phyloP scores from a whole-genome alignment of 768 basidiomycete species.

The Tulasnella sp. region DNA sequence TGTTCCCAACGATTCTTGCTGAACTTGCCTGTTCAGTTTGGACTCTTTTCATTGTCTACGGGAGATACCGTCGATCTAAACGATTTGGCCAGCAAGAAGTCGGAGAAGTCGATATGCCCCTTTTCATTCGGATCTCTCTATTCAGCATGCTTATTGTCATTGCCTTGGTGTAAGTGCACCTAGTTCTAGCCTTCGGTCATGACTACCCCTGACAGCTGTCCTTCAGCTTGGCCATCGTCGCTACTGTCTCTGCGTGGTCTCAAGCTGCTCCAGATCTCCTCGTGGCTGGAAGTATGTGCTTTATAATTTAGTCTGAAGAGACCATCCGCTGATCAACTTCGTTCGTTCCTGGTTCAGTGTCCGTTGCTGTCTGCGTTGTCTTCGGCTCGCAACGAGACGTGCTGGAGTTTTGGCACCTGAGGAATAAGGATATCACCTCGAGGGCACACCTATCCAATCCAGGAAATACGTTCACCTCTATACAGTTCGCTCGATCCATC shows the following conservation, averaged over 20 bases:
- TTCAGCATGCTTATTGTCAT: not conserved
- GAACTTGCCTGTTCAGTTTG: not conserved
- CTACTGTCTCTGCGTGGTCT: not conserved
- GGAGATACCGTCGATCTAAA: not conserved
- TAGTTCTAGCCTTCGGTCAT: not conserved
- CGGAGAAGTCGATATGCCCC: not conserved
- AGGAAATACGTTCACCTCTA: not conserved
- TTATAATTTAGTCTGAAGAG: not conserved
- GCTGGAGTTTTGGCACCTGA: constrained; percentile 3
- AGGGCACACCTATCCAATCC: not conserved
- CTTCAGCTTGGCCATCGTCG: not conserved
- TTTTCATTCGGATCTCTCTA: constrained; percentile 1
- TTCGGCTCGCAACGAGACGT: constrained; percentile 6
- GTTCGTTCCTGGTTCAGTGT: not conserved
- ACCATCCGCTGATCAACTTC: not conserved
- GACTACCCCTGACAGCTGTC: too few relatives aligned
- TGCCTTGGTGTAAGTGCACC: constrained; percentile 1
- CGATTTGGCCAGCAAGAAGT: constrained; percentile 3
- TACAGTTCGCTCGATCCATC: not conserved
- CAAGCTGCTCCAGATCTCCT: not conserved
- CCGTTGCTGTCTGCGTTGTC: not conserved
- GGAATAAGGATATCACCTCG: not conserved
- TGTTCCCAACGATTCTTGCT: not conserved
- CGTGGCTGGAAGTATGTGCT: not conserved
- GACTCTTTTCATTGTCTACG: constrained; percentile 8